Percentiles rank a stretch among this genome's conserved stretches.
phyloP scores from a whole-genome alignment of 2,329 filamentous ascomycete genomes.

The Penicillium sp. region DNA sequence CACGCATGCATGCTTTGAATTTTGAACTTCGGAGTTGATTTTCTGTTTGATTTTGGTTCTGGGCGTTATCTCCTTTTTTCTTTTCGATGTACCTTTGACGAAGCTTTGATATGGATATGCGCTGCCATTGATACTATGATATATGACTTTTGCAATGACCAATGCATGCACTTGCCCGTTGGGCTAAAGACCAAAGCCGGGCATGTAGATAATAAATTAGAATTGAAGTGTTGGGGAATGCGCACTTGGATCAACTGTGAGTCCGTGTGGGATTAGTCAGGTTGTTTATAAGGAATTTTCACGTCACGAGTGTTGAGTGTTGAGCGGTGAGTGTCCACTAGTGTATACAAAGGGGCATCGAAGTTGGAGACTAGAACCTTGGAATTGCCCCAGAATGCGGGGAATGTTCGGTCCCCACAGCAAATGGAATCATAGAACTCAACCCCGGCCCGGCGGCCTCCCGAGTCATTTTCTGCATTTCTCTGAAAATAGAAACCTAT shows the following conservation, averaged over 20 bases:
- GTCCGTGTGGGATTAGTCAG: not conserved
- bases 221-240: not conserved
- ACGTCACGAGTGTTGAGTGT: not conserved
- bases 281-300: not conserved
- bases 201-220: not conserved
- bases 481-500: slow-evolving; percentile 1
- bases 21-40: not conserved
- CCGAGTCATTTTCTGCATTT: not conserved
- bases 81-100: not conserved
- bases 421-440: not conserved
- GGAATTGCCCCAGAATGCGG: slow-evolving; percentile 12
- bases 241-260: not conserved
- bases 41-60: not conserved
- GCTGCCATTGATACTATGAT: not conserved
- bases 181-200: not conserved
- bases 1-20: not conserved
- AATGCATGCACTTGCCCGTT: not conserved
- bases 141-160: not conserved
- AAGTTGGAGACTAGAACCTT: not conserved
- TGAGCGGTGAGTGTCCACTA: not conserved
- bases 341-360: not conserved
- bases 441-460: not conserved
- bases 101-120: not conserved
- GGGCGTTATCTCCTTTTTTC: not conserved
- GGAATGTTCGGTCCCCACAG: slow-evolving; percentile 1